Base-by-base conservation (phyloP, 2,329 filamentous ascomycete genomes). In the Stagonosporopsis chrysanthemi region DNA sequence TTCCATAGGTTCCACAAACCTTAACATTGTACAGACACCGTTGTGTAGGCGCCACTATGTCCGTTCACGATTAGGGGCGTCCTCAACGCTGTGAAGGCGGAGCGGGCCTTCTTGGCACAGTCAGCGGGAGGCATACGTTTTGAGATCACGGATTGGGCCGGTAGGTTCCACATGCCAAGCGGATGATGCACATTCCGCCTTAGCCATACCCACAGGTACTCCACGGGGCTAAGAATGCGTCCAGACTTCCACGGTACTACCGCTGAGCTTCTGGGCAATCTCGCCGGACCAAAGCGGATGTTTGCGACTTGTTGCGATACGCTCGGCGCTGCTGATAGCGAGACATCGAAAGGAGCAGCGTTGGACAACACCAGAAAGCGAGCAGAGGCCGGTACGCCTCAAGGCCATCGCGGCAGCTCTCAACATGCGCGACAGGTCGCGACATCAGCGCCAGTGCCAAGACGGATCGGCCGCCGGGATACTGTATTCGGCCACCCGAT, bases 101-200 rank as follows among this genome's bases (percentile, higher is more conserved):
- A 68, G 67, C 64, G 66, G 66, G 63, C 59, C 60, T 52, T 38
- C 65, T 68, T 67, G 64, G 67, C 67, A 50, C 24, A 19, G 41
- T 44, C 53, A 54, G 66, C 66, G 66, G 62, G 61, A 63, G 42
- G 59, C 48, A 33, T 51, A 26, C 56, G 35, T 36, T 56, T 49
- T 51, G 48, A n/a, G 46, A 44, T 48, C 15, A 44, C 47, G 56
- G 39, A 68, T 64, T 63, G 61, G 64, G 58, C 52, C 64, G 59
- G 65, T 58, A 56, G 43, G 62, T 62, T 54, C 57, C 58, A 63
- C 63, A 56, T 40, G 58, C 66, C 63, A 68, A 67, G 63, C 52
- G 29, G 42, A 61, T 63, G 58, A 65, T 64, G 56, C 56, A 54
- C 58, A 61, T 65, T 63, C 65, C 65, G 65, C 62, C 65, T 68